Base-by-base conservation (phyloP, 371 early-diverging fungal genomes). In the Mucor velutinosus region DNA sequence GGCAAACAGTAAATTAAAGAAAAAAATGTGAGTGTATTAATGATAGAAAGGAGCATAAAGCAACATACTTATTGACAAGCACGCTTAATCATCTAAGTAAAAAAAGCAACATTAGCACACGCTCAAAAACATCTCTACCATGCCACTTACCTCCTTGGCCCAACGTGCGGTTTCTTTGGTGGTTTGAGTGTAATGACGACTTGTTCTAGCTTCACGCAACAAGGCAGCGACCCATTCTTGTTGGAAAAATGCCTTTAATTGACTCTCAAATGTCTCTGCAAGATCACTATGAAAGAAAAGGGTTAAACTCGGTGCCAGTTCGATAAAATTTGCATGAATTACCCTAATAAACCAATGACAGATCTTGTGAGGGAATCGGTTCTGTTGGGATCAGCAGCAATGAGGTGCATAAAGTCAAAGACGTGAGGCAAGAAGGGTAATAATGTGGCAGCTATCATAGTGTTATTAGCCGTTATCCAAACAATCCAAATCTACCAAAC, bases 281-380 rank as follows among this genome's bases (percentile, higher is more conserved):
- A 94, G 77, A 75, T 89, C 91, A 72, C 91, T 85, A 70, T 25
- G 58, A 25, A 60, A 32, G 6, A 33, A 33, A 33, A 27, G 62
- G 23, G 29, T n/a, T 30, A 32, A 4, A 30, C 6, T 12, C 27
- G 7, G 27, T 2, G 12, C 14, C 21, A 14, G 2, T 6, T 0
- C 11, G 5, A 56, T 35, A 12, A 4, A 7, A 33, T 33, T n/a
- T 19, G 49, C 10, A 29, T 8, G 10, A 41, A 70, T 67, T 78
- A 84, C 86, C 95, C 97, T 62, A 96, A 72, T 25, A 97, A 84
- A 15, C 96, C 97, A 78, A 94, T 86, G 77, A 94, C 87, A 51
- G 85, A 87, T 49, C 90, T 81, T 60, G 87, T 85, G 23, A 93
- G 83, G 7, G 82, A 76, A 45, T 93, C 92, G 11, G 88, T 79